These are phyloP conservation scores for Circinella umbellata DNA, from an alignment of 371 early-diverging fungal species.

Conservation along the genomic window DNA sequence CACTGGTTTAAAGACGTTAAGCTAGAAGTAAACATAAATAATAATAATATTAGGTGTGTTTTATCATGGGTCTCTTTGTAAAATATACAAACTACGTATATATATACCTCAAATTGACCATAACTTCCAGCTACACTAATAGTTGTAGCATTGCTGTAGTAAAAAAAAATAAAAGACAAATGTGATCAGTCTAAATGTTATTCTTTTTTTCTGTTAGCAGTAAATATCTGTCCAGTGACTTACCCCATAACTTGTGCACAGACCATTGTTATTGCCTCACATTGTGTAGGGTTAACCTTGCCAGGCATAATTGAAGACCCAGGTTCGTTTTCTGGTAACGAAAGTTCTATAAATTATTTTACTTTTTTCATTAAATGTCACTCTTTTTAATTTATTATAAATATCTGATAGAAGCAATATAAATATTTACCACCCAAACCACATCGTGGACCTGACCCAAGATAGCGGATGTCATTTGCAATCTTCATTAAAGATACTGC, in stretches of 20 bases:
- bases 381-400: too few species aligned
- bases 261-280: constrained; percentile 94
- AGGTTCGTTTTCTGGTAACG: constrained; percentile 91
- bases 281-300: constrained; percentile 93
- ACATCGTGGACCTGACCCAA: constrained; percentile 91
- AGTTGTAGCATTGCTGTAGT: constrained; percentile 74
- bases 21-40: constrained; percentile 31
- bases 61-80: too few species aligned
- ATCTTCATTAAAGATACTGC: constrained; percentile 91
- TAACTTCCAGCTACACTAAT: constrained; percentile 83
- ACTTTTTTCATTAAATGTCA: too few species aligned
- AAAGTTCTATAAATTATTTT: constrained; percentile 44
- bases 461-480: constrained; percentile 89
- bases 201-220: too few species aligned
- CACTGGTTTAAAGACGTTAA: constrained; percentile 94
- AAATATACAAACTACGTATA: background rate
- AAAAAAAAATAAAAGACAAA: too few species aligned
- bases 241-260: constrained; percentile 82
- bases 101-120: constrained; percentile 82
- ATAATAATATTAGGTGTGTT: too few species aligned
- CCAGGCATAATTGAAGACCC: constrained; percentile 95
- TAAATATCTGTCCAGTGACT: background rate
- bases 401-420: too few species aligned
- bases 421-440: constrained; percentile 73
- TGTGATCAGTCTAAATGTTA: too few species aligned